These are phyloP conservation scores for Aspergillus phoenicis DNA, from an alignment of 2,329 filamentous ascomycete genomes.

Conservation along the genomic window DNA sequence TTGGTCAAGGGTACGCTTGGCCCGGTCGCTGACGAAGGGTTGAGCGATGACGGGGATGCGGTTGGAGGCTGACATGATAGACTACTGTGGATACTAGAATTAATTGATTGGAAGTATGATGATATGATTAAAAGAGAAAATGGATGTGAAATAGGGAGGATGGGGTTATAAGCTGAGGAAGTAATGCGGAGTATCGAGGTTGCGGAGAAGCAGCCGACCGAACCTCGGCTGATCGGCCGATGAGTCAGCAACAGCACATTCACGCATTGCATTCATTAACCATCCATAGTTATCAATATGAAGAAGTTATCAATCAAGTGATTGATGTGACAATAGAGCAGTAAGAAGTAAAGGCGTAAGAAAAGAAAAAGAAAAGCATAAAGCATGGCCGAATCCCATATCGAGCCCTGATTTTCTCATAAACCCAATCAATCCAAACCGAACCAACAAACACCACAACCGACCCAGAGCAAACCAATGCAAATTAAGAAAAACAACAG, in stretches of 20 bases:
- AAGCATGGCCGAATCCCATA: neutral
- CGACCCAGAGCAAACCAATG: no score
- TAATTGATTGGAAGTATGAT: neutral
- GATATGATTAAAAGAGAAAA: neutral
- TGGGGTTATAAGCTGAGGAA: neutral
- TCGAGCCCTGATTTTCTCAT: neutral
- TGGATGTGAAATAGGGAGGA: neutral
- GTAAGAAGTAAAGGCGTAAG: no score
- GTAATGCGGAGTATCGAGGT: slow-evolving; percentile 23
- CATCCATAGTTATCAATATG: no score
- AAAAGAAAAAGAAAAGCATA: neutral
- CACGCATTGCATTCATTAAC: neutral
- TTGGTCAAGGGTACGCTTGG: slow-evolving; percentile 79
- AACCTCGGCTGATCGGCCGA: slow-evolving; percentile 30
- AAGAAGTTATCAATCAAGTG: no score
- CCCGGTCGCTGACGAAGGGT: slow-evolving; percentile 76
- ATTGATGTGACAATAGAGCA: no score
- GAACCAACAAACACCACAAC: no score
- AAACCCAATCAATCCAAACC: neutral
- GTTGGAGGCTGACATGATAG: slow-evolving; percentile 52
- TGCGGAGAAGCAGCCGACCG: slow-evolving; percentile 36
- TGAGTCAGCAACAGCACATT: slow-evolving; percentile 1
- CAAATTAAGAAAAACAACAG: slow-evolving; percentile 16
- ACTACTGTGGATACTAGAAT: neutral
- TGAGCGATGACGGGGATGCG: slow-evolving; percentile 62